A percentile compares a stretch with the other conserved stretches of the same genome.
Conservation (phyloP, 768 basidiomycete species). For the Russula sp. region DNA sequence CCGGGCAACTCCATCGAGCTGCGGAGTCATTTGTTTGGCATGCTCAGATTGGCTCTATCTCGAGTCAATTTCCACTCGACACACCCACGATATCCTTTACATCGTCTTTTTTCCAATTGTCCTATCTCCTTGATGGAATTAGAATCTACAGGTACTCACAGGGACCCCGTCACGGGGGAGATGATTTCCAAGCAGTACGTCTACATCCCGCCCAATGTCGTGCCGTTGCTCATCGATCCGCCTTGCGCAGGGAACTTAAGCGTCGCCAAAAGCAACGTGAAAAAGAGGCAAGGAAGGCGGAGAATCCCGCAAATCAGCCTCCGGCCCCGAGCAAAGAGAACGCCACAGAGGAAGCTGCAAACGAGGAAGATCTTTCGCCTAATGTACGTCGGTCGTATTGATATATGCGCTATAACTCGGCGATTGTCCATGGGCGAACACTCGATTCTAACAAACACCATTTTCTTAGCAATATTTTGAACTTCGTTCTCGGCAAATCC, state of each 20-base stretch:
- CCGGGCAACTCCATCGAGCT: conserved; percentile 10
- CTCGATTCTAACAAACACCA: not conserved
- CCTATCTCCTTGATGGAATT: conserved; percentile 38
- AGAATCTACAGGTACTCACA: conserved; percentile 44
- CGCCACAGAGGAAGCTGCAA: conserved; percentile 41
- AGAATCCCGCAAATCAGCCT: conserved; percentile 59
- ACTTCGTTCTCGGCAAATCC: conserved; percentile 83
- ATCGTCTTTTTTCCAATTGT: not conserved
- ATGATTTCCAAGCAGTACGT: conserved; percentile 94
- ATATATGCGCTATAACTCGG: not conserved
- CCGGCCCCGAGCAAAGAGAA: conserved; percentile 37
- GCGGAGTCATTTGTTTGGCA: conserved; percentile 17
- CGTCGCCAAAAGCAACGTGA: conserved; percentile 82
- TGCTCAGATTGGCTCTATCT: conserved; percentile 30
- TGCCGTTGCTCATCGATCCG: conserved; percentile 32
- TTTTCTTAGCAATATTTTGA: conserved; percentile 89
- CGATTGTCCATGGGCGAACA: not conserved
- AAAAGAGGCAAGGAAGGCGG: conserved; percentile 70
- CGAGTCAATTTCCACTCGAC: not conserved
- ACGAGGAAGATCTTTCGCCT: conserved; percentile 85
- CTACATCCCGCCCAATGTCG: conserved; percentile 17
- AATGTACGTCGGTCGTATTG: conserved; percentile 57
- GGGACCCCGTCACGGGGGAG: conserved; percentile 90
- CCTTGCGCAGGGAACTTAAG: conserved; percentile 77
- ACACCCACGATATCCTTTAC: not conserved